Evolutionary conservation across 805 yeast genomes (phyloP).

Genomic region (Hanseniaspora pseudoguilliermondii): DNA sequence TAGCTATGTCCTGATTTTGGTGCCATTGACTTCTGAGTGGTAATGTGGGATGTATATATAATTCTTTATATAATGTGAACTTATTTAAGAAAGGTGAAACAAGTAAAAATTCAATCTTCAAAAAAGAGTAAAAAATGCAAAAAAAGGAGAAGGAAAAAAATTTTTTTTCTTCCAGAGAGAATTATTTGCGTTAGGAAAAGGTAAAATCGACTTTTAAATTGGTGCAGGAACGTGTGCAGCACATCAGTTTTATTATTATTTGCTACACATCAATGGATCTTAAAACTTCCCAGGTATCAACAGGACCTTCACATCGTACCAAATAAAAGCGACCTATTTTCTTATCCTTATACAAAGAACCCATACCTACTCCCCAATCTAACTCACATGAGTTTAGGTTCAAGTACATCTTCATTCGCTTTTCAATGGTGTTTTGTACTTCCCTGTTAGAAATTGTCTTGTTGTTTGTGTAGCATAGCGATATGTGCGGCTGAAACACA

Average conservation of each 20-base stretch:
- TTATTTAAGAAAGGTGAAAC: no score
- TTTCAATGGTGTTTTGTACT: conserved; percentile 42
- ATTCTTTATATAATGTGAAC: neutral
- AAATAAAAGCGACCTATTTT: conserved; percentile 10
- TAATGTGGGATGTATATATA: neutral
- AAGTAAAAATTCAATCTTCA: no score
- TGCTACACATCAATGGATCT: conserved; percentile 14
- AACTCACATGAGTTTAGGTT: conserved; percentile 21
- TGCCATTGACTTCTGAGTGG: conserved; percentile 18
- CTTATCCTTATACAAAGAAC: neutral
- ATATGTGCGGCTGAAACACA: conserved; percentile 54
- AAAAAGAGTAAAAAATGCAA: no score
- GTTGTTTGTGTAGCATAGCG: conserved; percentile 46
- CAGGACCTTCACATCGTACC: conserved; percentile 16
- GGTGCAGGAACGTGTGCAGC: no score
- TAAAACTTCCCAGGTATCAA: conserved; percentile 16
- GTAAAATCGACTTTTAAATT: no score
- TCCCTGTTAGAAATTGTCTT: conserved; percentile 51
- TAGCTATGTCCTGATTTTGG: conserved; percentile 46
- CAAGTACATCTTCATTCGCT: conserved; percentile 43
- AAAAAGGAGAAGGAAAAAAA: no score
- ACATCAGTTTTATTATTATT: no score
- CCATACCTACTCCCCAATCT: conserved; percentile 43
- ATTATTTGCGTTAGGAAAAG: no score
- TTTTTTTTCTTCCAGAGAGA: no score